These are phyloP conservation scores for Fusarium marasasianum DNA, from an alignment of 2,329 filamentous ascomycete species.

Conservation along the genomic window DNA sequence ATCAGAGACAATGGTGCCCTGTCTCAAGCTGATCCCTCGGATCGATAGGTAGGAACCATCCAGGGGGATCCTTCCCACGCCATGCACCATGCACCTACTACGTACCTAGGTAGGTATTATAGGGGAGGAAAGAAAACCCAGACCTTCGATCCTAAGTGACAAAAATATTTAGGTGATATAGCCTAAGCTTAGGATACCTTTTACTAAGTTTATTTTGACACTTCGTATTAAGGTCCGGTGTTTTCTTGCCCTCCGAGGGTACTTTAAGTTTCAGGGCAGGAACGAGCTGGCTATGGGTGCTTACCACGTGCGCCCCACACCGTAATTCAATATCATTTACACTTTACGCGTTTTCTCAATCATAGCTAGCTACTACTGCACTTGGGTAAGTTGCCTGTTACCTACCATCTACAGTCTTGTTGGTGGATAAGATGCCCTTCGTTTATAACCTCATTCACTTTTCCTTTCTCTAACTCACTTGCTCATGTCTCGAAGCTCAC, in stretches of 20 bases:
- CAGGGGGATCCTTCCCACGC: constrained; percentile 6
- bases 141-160: too few species aligned
- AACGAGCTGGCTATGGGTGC: constrained; percentile 20
- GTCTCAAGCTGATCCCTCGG: constrained; percentile 31
- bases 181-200: too few species aligned
- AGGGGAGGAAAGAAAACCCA: too few species aligned
- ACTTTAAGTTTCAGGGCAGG: constrained; percentile 4
- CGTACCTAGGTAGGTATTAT: background rate
- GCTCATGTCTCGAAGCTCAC: background rate
- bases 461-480: constrained; percentile 7
- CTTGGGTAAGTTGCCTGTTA: background rate
- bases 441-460: background rate
- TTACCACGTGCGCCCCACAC: constrained; percentile 24
- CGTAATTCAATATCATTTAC: constrained; percentile 6
- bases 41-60: constrained; percentile 10
- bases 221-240: too few species aligned
- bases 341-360: constrained; percentile 12
- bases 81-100: background rate
- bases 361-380: background rate
- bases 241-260: too few species aligned
- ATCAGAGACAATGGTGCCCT: constrained; percentile 23
- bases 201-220: too few species aligned
- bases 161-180: too few species aligned
- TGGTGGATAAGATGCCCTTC: background rate
- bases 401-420: background rate